Conservation (phyloP, 1,284 basidiomycete species). For the Ustilago xerochloae region DNA sequence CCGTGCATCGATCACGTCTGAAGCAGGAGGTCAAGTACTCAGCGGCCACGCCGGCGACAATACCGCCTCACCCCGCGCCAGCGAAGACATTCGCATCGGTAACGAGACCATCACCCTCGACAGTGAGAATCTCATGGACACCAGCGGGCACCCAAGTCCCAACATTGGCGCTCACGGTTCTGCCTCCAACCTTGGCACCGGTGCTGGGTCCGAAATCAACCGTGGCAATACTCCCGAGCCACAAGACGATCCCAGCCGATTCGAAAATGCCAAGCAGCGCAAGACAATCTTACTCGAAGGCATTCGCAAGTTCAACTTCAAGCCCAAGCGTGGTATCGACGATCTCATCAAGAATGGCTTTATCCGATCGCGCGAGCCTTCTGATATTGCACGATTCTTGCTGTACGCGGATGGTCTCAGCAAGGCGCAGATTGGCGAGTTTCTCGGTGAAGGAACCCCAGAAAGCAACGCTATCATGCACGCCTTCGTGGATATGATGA, state of each 20-base stretch:
- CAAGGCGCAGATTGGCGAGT: slow-evolving; percentile 97
- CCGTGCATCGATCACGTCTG: slow-evolving; percentile 26
- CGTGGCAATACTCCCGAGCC: slow-evolving; percentile 33
- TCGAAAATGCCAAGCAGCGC: slow-evolving; percentile 95
- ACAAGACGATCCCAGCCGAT: slow-evolving; percentile 87
- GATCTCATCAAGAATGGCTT: slow-evolving; percentile 91
- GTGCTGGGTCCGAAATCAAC: slow-evolving; percentile 17
- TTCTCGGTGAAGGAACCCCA: slow-evolving; percentile 76
- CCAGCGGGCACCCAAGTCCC: slow-evolving; percentile 24
- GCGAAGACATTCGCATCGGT: slow-evolving; percentile 51
- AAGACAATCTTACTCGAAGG: slow-evolving; percentile 96
- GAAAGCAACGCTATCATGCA: slow-evolving; percentile 68
- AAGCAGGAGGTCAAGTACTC: slow-evolving; percentile 21
- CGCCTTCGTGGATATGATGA: slow-evolving; percentile 68
- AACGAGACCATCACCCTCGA: slow-evolving; percentile 53
- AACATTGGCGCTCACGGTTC: slow-evolving; percentile 5
- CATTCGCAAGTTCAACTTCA: slow-evolving; percentile 97
- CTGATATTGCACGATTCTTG: slow-evolving; percentile 87
- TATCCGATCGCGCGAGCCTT: slow-evolving; percentile 79
- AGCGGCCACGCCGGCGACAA: slow-evolving; percentile 15
- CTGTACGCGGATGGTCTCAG: slow-evolving; percentile 90
- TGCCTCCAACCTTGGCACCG: slow-evolving; percentile 7
- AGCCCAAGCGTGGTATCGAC: slow-evolving; percentile 86
- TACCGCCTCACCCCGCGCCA: slow-evolving; percentile 42
- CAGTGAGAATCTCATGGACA: slow-evolving; percentile 47